phyloP scores from a whole-genome alignment of 1,284 basidiomycete species.

The Cryptococcus sp. region DNA sequence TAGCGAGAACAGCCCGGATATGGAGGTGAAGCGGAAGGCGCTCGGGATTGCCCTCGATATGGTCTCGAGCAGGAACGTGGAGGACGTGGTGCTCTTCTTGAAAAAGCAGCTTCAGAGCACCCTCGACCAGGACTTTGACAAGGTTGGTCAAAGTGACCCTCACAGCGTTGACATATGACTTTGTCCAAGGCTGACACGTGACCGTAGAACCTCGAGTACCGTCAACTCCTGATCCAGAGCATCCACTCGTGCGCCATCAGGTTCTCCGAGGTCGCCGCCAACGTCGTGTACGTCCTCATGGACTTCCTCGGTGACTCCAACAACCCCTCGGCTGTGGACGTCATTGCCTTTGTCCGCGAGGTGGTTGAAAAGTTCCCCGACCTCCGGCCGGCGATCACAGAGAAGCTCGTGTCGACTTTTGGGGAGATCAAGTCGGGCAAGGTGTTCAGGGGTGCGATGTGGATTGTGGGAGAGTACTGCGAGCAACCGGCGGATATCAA shows the following conservation, averaged over 20 bases:
- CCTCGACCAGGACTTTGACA: conserved; percentile 68
- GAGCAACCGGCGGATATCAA: conserved; percentile 64
- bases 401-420: conserved; percentile 81
- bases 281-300: conserved; percentile 95
- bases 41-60: conserved; percentile 87
- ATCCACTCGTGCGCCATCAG: conserved; percentile 96
- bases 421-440: conserved; percentile 93
- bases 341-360: conserved; percentile 93
- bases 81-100: conserved; percentile 92
- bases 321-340: conserved; percentile 92
- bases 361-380: conserved; percentile 97
- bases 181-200: neutral
- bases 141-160: conserved; percentile 16
- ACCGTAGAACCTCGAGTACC: conserved; percentile 81
- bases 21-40: conserved; percentile 94
- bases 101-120: conserved; percentile 98
- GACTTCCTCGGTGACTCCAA: conserved; percentile 96
- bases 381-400: conserved; percentile 77
- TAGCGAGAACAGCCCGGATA: conserved; percentile 67
- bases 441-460: conserved; percentile 93
- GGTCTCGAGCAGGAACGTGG: conserved; percentile 94
- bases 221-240: conserved; percentile 93
- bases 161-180: neutral
- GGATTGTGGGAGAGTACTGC: conserved; percentile 97
- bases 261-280: conserved; percentile 96